These are phyloP conservation scores for Phaeodactylum tricornutum DNA, from an alignment of 108 stramenopile species.

Conservation along the genomic window DNA sequence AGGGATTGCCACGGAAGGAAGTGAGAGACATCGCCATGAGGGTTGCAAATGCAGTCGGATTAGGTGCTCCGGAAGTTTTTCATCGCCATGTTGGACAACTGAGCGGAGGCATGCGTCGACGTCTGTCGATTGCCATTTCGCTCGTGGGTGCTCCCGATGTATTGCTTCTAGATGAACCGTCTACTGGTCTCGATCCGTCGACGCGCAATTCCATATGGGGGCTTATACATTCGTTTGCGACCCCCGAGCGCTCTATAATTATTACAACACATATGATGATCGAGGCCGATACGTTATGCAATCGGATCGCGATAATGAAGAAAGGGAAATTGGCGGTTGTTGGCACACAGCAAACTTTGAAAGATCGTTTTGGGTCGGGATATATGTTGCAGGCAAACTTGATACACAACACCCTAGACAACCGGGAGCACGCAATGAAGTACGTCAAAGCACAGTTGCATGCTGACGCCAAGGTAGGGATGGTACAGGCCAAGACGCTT, in stretches of 20 bases:
- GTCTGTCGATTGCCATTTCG: constrained; percentile 81
- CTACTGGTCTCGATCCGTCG: constrained; percentile 47
- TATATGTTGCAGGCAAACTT: constrained; percentile 44
- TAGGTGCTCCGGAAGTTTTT: constrained; percentile 36
- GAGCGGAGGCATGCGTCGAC: constrained; percentile 88
- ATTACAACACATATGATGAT: constrained; percentile 94
- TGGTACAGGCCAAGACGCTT: constrained; percentile 42
- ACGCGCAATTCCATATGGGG: constrained; percentile 50
- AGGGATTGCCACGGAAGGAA: constrained; percentile 33
- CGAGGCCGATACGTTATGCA: constrained; percentile 85
- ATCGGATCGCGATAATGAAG: constrained; percentile 84
- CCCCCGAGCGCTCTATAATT: constrained; percentile 41
- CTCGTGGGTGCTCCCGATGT: constrained; percentile 68
- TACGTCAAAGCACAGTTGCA: constrained; percentile 29
- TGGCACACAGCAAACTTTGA: constrained; percentile 74
- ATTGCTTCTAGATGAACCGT: constrained; percentile 80
- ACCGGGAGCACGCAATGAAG: constrained; percentile 20
- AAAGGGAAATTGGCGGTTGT: constrained; percentile 65
- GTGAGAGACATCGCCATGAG: constrained; percentile 24
- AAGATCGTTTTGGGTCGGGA: constrained; percentile 44
- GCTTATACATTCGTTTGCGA: constrained; percentile 32
- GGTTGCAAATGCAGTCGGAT: constrained; percentile 38
- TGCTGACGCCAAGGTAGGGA: constrained; percentile 24
- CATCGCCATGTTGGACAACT: constrained; percentile 29
- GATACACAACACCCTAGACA: constrained; percentile 14